Base-by-base conservation (phyloP, 106 monocot species). In the Dioscorea dumetorum region DNA sequence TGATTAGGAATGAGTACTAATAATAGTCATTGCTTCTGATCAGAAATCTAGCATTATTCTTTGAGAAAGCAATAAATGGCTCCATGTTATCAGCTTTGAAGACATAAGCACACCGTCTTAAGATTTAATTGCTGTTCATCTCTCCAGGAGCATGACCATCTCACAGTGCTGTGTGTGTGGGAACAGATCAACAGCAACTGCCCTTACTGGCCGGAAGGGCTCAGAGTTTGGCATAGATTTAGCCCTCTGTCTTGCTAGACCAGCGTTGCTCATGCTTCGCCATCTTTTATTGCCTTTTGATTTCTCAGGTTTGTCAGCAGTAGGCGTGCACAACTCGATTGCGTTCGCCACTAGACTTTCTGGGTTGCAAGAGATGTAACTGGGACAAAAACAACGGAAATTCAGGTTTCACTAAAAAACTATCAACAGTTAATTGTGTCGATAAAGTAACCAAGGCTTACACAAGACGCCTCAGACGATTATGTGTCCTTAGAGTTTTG, bases 331-430 rank as follows among this genome's bases (percentile, higher is more conserved):
- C 7, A 99, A 89, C 71, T 99, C 97, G 31, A 99, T 99, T 2
- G 97, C 97, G 68, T 92, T 99, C 0, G 92, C 97, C 22, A 92
- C 89, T 68, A 99, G 70, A 52, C 78, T 87, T 50, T 99, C 97
- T 20, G 97, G 97, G 67, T 99, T 99, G 77, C 97, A 99, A 8
- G 97, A 99, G 66, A 99, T 92, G 32, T 92, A 92, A 52, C 97
- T 99, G 84, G 2, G 12, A 18, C 13, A 74, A 64, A 52, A 50
- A 65, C 28, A 63, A 59, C 16, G 58, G 57, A 24, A 67, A 8
- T 32, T 64, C 19, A 48, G 33, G 41, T 6, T 8, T 41, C 6
- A 41, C 10, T 8, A 5, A 41, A 41, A 41, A 41, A 1, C 41
- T 6, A 41, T 41, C 41, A 41, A 41, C 41, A 8, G 6, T 41